These are phyloP conservation scores for Phytophthora cryptogea DNA, from an alignment of 352 stramenopile genomes.

Conservation along the genomic window DNA sequence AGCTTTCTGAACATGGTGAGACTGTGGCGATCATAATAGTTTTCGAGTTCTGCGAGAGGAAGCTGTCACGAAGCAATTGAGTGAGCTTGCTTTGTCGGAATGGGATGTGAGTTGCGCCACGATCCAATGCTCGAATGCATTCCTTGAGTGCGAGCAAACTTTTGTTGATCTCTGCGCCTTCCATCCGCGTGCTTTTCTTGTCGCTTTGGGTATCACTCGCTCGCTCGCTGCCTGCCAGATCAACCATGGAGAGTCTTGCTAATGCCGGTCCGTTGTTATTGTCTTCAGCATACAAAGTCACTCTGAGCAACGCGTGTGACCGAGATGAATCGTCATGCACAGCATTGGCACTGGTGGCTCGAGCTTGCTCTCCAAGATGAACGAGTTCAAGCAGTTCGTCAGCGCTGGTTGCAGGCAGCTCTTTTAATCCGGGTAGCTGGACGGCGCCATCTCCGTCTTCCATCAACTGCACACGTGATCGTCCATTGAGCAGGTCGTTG, in stretches of 20 bases:
- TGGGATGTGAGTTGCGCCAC: conserved; percentile 86
- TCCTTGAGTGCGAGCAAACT: conserved; percentile 97
- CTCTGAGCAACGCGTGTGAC: conserved; percentile 92
- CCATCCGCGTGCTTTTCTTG: conserved; percentile 90
- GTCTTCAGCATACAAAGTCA: conserved; percentile 58
- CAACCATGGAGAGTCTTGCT: conserved; percentile 81
- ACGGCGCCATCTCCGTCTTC: conserved; percentile 93
- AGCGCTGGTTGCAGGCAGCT: conserved; percentile 74
- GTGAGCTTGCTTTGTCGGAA: conserved; percentile 96
- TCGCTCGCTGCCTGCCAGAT: conserved; percentile 94
- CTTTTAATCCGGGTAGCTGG: conserved; percentile 91
- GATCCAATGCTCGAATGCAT: conserved; percentile 95
- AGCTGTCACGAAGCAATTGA: conserved; percentile 91
- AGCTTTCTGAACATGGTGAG: conserved; percentile 92
- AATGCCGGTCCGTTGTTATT: conserved; percentile 29
- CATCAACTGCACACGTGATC: conserved; percentile 89
- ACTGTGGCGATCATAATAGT: conserved; percentile 96
- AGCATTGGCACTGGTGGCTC: conserved; percentile 95
- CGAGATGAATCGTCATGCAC: conserved; percentile 93
- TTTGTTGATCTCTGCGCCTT: conserved; percentile 98
- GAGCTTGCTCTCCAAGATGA: conserved; percentile 78
- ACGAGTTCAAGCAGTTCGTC: conserved; percentile 92
- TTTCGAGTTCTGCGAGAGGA: conserved; percentile 91
- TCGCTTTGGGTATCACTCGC: conserved; percentile 93
- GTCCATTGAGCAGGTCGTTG: conserved; percentile 93